Percentiles rank a stretch among this genome's conserved stretches.
These are phyloP conservation scores for Colletotrichum lini DNA, from an alignment of 2,329 filamentous ascomycete species.

Conservation along the genomic window DNA sequence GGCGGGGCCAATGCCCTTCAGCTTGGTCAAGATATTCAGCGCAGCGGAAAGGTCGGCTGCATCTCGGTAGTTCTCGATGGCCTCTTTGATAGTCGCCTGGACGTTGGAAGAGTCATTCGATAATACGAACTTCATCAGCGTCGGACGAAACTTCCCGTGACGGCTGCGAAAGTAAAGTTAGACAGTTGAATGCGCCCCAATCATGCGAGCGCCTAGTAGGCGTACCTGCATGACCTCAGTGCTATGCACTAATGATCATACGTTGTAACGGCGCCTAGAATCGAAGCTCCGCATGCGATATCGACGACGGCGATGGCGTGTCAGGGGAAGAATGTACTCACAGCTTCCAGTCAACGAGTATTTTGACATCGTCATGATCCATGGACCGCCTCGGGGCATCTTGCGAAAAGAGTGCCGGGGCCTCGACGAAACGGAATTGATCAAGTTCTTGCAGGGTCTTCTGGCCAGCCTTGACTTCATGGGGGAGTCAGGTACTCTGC, in stretches of 20 bases:
- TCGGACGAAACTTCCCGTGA: slow-evolving; percentile 75
- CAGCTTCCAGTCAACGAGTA: slow-evolving; percentile 80
- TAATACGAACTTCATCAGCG: slow-evolving; percentile 71
- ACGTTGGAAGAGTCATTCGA: slow-evolving; percentile 70
- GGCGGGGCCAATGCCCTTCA: slow-evolving; percentile 85
- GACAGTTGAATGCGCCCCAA: not conserved
- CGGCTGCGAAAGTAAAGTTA: slow-evolving; percentile 54
- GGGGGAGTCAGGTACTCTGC: slow-evolving; percentile 21
- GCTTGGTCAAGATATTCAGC: slow-evolving; percentile 67
- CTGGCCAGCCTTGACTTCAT: slow-evolving; percentile 63
- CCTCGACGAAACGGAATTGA: slow-evolving; percentile 69
- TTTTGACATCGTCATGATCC: slow-evolving; percentile 70
- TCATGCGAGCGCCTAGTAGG: not conserved
- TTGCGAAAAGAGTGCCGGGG: slow-evolving; percentile 62
- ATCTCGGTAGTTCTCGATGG: slow-evolving; percentile 62
- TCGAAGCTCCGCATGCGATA: not conserved
- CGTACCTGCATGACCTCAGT: not conserved
- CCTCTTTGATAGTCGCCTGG: slow-evolving; percentile 64
- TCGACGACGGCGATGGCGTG: not conserved
- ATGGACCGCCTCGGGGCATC: slow-evolving; percentile 57
- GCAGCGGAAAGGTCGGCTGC: slow-evolving; percentile 57
- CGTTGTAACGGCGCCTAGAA: not conserved
- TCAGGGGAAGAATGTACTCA: slow-evolving; percentile 55
- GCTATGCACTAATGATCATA: not conserved
- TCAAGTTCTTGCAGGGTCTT: slow-evolving; percentile 72